Evolutionary conservation across 1,139 yeast species (phyloP).

Genomic region (Yarrowia galli): DNA sequence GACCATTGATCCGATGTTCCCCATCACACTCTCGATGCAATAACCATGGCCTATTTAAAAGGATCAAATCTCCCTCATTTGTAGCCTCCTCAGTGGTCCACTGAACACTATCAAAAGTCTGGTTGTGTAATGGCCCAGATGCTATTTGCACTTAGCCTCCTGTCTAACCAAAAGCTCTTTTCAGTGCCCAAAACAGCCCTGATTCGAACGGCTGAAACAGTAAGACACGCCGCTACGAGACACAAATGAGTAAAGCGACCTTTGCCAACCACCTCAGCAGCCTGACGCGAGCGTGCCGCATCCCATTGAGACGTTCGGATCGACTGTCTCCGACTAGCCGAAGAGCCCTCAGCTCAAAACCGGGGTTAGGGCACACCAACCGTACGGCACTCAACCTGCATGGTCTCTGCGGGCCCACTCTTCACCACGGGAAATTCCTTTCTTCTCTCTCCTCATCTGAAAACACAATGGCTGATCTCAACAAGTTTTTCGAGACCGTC

Average conservation of each 20-base stretch:
- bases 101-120: conserved; percentile 4
- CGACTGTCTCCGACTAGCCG: conserved; percentile 8
- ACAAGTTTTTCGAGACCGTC: conserved; percentile 34
- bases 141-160: conserved; percentile 27
- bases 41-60: background rate
- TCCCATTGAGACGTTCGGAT: background rate
- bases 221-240: background rate
- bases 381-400: conserved; percentile 36
- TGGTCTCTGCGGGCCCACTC: conserved; percentile 29
- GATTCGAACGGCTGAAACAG: background rate
- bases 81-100: background rate
- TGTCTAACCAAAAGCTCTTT: conserved; percentile 2
- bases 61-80: background rate
- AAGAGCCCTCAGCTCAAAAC: background rate
- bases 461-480: conserved; percentile 36
- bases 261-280: background rate
- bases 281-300: conserved; percentile 19
- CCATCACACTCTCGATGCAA: background rate
- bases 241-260: background rate
- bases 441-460: conserved; percentile 32
- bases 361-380: conserved; percentile 29
- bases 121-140: background rate
- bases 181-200: background rate
- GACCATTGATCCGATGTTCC: too few relatives aligned
- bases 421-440: conserved; percentile 15